Evolutionary conservation across 164 flowering plant species (phyloP).

Genomic region (Vitis vinifera): ASM3070453v1 NC_081817.1:24325001-24325500

Average conservation of each 20-base stretch:
- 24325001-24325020: too few species aligned
- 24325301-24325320: conserved; percentile 5
- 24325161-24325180: too few species aligned
- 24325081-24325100: too few species aligned
- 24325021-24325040: too few species aligned
- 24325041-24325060: too few species aligned
- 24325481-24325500: conserved; percentile 1
- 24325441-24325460: conserved; percentile 7
- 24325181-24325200: too few species aligned
- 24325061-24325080: too few species aligned
- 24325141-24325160: too few species aligned
- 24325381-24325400: conserved; percentile 8
- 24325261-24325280: conserved; percentile 1
- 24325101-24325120: too few species aligned
- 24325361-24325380: conserved; percentile 4
- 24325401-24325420: neutral
- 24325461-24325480: conserved; percentile 7
- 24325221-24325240: neutral
- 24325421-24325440: conserved; percentile 13
- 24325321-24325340: neutral
- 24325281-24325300: conserved; percentile 2
- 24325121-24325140: too few species aligned
- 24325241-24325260: conserved; percentile 5
- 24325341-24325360: neutral
- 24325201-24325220: too few species aligned